Conservation (phyloP, 169 alveolate genomes). For the Plasmodium gallinaceum region DNA sequence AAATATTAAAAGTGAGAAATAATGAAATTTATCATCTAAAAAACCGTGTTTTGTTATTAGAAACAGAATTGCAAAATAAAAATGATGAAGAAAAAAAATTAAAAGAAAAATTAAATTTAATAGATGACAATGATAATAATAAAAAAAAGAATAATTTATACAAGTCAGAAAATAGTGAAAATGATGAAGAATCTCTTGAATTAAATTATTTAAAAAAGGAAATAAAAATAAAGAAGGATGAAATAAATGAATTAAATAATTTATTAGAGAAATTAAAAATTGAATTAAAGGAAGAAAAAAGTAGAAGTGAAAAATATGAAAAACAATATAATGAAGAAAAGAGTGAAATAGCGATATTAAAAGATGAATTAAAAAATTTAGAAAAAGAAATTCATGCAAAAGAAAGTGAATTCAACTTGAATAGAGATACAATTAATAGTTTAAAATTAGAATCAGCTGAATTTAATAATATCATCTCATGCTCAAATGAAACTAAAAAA, state of each 20-base stretch:
- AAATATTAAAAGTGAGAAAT: slow-evolving; percentile 21
- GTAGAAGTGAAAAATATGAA: slow-evolving; percentile 57
- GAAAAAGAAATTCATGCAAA: slow-evolving; percentile 49
- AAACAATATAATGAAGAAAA: slow-evolving; percentile 60
- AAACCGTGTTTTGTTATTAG: slow-evolving; percentile 44
- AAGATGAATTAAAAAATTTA: slow-evolving; percentile 46
- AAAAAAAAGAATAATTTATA: not conserved
- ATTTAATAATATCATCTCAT: slow-evolving; percentile 53
- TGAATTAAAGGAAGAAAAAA: slow-evolving; percentile 59
- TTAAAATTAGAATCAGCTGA: slow-evolving; percentile 73
- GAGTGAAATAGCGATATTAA: slow-evolving; percentile 49
- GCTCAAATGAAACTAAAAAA: slow-evolving; percentile 73
- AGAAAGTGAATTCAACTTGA: slow-evolving; percentile 37
- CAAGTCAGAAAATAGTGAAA: not conserved
- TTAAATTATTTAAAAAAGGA: not conserved
- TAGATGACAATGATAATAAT: not conserved
- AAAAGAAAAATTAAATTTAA: slow-evolving; percentile 11
- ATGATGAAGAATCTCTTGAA: not conserved
- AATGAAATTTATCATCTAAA: slow-evolving; percentile 62
- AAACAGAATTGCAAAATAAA: slow-evolving; percentile 60
- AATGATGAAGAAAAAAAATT: slow-evolving; percentile 39
- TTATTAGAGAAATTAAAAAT: slow-evolving; percentile 11
- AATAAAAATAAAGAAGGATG: slow-evolving; percentile 5
- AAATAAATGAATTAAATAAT: slow-evolving; percentile 20
- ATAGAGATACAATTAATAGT: slow-evolving; percentile 57